Evolutionary conservation across 208 protist genomes (phyloP), one percentile per base, ranked within the genome.

Genomic region (Wallacemonas rigidus): DNA sequence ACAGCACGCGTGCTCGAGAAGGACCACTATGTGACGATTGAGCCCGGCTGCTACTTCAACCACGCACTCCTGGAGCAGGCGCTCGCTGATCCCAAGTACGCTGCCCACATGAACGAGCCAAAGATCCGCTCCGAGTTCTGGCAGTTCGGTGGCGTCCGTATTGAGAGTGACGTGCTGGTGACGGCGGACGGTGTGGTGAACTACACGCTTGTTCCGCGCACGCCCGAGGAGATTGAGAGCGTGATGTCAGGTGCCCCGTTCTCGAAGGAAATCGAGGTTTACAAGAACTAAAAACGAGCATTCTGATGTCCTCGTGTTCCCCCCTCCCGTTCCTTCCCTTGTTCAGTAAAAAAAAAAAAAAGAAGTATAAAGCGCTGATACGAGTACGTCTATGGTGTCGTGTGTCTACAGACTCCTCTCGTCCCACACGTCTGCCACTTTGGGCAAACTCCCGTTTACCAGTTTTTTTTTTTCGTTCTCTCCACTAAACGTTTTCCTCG

Each of bases 111-210:
- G 36, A 98, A 98, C 80, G 67, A 88, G 51, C 81, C 93, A 7
- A 89, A 89, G 47, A 71, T 99, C 26, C 76, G 85, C 3, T 87
- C 77, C 51, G 85, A 67, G 44, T 94, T 94, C 77, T 86, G 81
- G 72, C 41, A 80, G 1, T 97, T 99, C 87, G 98, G 98, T 56
- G 99, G 99, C 40, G 96, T 99, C 48, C 89, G 99, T 44, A 98
- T 99, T 63, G 99, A 99, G 82, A 99, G 99, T 79, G 97, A 99
- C 72, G 85, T 99, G 9, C 64, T 99, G 2, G 91, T 99, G 7
- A 99, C 98, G 6, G 85, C 87, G 36, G 79, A 90, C 44, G 97
- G 93, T 36, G 81, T 86, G 8, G 57, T 94, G 35, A 97, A 97
- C 77, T 92, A 85, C 76, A 95, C 91, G 2, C 69, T 87, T 9